Conservation (phyloP, 2,329 filamentous ascomycete genomes). For the Aspergillus calidoustus region DNA sequence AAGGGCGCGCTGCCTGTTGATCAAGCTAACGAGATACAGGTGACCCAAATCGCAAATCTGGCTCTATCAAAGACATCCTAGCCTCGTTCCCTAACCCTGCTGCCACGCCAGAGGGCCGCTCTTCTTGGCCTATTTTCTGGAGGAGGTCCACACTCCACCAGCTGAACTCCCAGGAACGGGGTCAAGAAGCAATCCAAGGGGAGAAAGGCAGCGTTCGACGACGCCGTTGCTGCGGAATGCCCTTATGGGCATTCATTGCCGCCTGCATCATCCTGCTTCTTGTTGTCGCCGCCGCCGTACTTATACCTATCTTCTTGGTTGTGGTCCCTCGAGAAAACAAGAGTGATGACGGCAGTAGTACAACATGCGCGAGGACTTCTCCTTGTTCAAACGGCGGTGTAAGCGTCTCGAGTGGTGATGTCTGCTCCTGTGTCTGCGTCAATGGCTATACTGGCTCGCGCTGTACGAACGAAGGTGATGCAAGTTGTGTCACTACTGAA, state of each 20-base stretch:
- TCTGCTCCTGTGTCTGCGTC: constrained; percentile 85
- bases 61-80: constrained; percentile 67
- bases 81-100: constrained; percentile 67
- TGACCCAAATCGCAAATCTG: constrained; percentile 47
- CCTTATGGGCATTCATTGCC: constrained; percentile 76
- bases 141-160: constrained; percentile 41
- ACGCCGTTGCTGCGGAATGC: constrained; percentile 81
- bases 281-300: constrained; percentile 77
- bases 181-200: constrained; percentile 23
- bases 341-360: constrained; percentile 27
- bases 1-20: neutral
- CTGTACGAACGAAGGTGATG: constrained; percentile 57
- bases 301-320: constrained; percentile 73
- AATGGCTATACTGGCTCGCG: constrained; percentile 78
- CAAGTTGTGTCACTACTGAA: constrained; percentile 59
- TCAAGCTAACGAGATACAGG: constrained; percentile 12
- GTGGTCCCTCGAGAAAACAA: constrained; percentile 56
- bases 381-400: constrained; percentile 81
- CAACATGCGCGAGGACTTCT: constrained; percentile 62
- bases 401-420: constrained; percentile 68
- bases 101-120: constrained; percentile 49
- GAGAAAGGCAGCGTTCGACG: constrained; percentile 37
- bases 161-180: constrained; percentile 31
- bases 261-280: constrained; percentile 68
- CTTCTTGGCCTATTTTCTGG: constrained; percentile 46